Evolutionary conservation across 257 asterid species (phyloP), one percentile per base, ranked within the genome.

Genomic region (Echites panduratus): DNA sequence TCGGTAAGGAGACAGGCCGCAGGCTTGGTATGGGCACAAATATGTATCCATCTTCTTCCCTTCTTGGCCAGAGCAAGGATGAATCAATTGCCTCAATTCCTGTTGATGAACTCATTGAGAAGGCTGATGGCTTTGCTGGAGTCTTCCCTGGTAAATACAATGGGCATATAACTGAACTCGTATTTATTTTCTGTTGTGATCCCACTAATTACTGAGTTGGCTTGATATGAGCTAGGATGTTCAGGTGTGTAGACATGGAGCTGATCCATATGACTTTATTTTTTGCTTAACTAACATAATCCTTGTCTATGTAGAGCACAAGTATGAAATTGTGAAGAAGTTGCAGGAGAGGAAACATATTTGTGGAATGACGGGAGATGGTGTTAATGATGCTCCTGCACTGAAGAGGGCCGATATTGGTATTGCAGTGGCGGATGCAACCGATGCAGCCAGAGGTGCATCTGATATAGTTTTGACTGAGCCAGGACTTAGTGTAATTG

Each of bases 11-110:
- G 73, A 92, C 98, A 0, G 98, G 96, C 0, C 95, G 98, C 0
- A 83, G 98, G 77, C 89, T 92, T 3, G 97, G 98, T 5, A 92
- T 90, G 98, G 98, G 98, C 2, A 92, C 98, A 57, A 92, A 92
- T 83, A 90, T 92, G 98, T 92, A 92, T 68, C 98, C 96, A n/a
- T 92, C 98, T 76, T 92, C 98, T 6, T 75, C 94, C 35, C 96
- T 92, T 65, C 90, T 92, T 4, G 98, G 96, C 72, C 94, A 89
- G 70, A 72, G 82, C 82, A 90, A 81, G 72, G 97, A 90, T 53
- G 90, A 82, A 75, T 76, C 96, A 29, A 84, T 88, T 58, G 91
- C 94, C 76, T 73, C 89, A 16, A 86, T 92, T 80, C 96, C 96
- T 0, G 38, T 92, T 32, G 97, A 90, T 13, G 98, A 92, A 74